Percentiles rank a stretch among this genome's conserved stretches.
Evolutionary conservation across 202 grass and related monocot genomes (phyloP).

Genomic region (Tripidium arundinaceum): DNA sequence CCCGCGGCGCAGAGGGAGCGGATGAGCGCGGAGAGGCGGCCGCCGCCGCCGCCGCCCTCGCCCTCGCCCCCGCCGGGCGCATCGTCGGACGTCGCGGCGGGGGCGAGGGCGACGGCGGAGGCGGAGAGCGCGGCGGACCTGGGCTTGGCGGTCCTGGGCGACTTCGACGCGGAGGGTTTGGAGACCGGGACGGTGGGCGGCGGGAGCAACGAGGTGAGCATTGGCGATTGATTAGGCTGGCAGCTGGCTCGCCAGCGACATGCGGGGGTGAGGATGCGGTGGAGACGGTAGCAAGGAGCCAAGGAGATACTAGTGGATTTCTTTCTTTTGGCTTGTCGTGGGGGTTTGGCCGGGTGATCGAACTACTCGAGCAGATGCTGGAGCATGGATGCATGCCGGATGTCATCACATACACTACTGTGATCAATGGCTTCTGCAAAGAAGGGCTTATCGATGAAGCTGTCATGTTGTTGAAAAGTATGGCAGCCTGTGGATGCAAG

Average conservation of each 20-base stretch:
- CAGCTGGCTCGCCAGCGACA: neutral
- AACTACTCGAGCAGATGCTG: too few relatives aligned
- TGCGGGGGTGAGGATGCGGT: neutral
- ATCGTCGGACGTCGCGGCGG: neutral
- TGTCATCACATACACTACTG: too few relatives aligned
- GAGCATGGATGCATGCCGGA: too few relatives aligned
- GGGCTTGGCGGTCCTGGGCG: conserved; percentile 3
- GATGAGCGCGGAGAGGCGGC: conserved; percentile 55
- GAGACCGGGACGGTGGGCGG: conserved; percentile 28
- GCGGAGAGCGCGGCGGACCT: neutral
- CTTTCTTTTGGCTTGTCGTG: neutral
- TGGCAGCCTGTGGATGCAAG: conserved; percentile 54
- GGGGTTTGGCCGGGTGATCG: too few relatives aligned
- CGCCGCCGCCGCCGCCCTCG: neutral
- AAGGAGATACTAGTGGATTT: conserved; percentile 11
- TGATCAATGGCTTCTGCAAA: too few relatives aligned
- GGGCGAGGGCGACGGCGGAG: neutral
- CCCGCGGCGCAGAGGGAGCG: conserved; percentile 52
- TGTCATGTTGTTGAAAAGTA: conserved; percentile 52
- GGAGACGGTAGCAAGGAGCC: too few relatives aligned
- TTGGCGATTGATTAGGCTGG: neutral
- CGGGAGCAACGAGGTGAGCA: conserved; percentile 44
- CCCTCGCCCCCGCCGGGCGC: neutral
- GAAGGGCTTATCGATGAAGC: too few relatives aligned
- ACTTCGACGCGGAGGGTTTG: too few relatives aligned